Base-by-base conservation (phyloP, 2,329 filamentous ascomycete genomes). In the Ascochyta koolunga region DNA sequence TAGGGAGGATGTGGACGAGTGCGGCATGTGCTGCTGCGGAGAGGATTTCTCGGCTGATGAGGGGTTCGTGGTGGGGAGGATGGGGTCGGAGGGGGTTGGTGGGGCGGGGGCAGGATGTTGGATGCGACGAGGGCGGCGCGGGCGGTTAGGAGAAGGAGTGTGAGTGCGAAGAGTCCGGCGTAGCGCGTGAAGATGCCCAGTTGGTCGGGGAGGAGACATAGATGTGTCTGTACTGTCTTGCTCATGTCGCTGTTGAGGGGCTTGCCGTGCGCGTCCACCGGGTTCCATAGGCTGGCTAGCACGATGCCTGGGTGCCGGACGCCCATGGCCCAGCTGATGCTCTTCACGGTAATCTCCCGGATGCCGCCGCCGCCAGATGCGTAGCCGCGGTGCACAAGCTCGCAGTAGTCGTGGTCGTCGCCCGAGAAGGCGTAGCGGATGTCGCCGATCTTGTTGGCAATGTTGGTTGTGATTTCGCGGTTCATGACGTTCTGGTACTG, bases 341-440 rank as follows among this genome's bases (percentile, higher is more conserved):
- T 93, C 78, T 99, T 99, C 65, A 98, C 92, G 0, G 95, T 99
- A 60, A 97, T 96, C 73, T 99, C 95, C 21, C 76, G 75, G 21
- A 84, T 79, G 5, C 77, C 78, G 42, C 80, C 81, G 27, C 88
- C 84, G 22, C 82, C 83, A 5, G 81, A 82, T 0, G 80, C 78
- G 54, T 87, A 85, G 16, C 85, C 82, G 2, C 86, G 85, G 74
- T 99, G 95, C 0, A 87, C 82, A 6, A 98, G 78, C 68, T 96
- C 93, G 77, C 95, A 99, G 77, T 98, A 97, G 77, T 99, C 95
- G 77, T 99, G 95, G 70, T 99, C 95, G 66, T 99, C 95, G 10
- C 95, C 95, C 0, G 92, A 96, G 70, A 98, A 99, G 37, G 93
- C 89, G 61, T 95, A 89, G 3, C 86, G 82, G 11, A 98, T 85